Evolutionary conservation across 2,329 filamentous ascomycete genomes (phyloP).

Genomic region (Exophiala viscosa): DNA sequence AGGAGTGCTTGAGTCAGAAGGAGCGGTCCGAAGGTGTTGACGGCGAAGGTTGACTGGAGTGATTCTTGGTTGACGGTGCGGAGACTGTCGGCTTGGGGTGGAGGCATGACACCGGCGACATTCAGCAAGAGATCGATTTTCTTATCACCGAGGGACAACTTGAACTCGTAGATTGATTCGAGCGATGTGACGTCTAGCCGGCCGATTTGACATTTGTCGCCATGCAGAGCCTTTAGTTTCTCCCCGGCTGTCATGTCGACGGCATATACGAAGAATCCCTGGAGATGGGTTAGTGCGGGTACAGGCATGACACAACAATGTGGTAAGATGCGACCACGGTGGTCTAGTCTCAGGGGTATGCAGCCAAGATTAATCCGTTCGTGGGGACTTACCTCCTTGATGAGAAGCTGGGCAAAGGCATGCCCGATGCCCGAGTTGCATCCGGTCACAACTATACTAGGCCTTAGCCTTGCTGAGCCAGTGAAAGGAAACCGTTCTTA

Average conservation of each 20-base stretch:
- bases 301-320: no score
- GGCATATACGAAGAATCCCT: slow-evolving; percentile 24
- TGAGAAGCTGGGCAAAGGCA: slow-evolving; percentile 30
- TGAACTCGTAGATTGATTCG: slow-evolving; percentile 26
- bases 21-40: slow-evolving; percentile 45
- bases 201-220: slow-evolving; percentile 5
- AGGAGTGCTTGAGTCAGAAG: slow-evolving; percentile 44
- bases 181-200: slow-evolving; percentile 22
- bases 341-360: no score
- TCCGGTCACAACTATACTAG: slow-evolving; percentile 37
- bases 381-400: slow-evolving; percentile 13
- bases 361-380: no score
- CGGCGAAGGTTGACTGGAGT: slow-evolving; percentile 35
- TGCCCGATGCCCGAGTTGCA: slow-evolving; percentile 41
- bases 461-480: background rate
- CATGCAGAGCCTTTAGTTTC: slow-evolving; percentile 7
- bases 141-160: slow-evolving; percentile 18
- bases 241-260: slow-evolving; percentile 15
- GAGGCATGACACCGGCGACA: slow-evolving; percentile 20
- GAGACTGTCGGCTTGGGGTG: slow-evolving; percentile 33
- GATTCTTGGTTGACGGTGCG: slow-evolving; percentile 11
- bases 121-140: slow-evolving; percentile 25
- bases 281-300: background rate
- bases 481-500: background rate
- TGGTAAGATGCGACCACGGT: no score